Percentiles rank a stretch among this genome's conserved stretches.
Evolutionary conservation across 345 rosid genomes (phyloP).

Genomic region (Lepidium didymum): DNA sequence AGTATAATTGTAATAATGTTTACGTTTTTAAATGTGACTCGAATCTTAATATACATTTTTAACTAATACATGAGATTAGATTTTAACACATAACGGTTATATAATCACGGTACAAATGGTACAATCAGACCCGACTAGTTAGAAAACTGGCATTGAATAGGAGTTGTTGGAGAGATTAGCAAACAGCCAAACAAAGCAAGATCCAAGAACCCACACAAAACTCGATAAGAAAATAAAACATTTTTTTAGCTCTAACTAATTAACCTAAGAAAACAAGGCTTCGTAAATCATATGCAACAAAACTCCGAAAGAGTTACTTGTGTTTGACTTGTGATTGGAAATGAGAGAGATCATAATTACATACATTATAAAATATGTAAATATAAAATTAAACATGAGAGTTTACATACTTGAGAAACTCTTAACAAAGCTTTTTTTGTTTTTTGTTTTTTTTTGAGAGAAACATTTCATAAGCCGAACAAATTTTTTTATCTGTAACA

Average conservation of each 20-base stretch:
- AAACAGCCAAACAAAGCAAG: background rate
- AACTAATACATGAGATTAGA: background rate
- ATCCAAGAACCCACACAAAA: background rate
- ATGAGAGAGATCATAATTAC: background rate
- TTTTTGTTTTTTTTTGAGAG: background rate
- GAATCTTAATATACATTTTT: background rate
- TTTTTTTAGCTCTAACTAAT: no score
- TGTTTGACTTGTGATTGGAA: background rate
- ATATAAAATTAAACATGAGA: background rate
- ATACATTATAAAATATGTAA: conserved; percentile 8
- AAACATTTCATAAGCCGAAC: background rate
- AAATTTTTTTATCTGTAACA: background rate
- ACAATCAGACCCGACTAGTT: background rate
- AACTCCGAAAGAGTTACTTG: background rate
- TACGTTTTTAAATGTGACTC: background rate
- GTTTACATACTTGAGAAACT: background rate
- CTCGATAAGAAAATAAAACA: background rate
- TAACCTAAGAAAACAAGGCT: background rate
- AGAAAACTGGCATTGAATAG: background rate
- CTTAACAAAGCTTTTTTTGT: background rate
- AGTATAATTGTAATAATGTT: background rate
- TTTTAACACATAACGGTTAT: background rate
- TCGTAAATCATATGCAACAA: background rate
- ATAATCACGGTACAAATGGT: background rate
- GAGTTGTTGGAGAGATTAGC: background rate